Evolutionary conservation across 2,329 filamentous ascomycete species (phyloP).

Genomic region (Sordariomycetes sp.): DNA sequence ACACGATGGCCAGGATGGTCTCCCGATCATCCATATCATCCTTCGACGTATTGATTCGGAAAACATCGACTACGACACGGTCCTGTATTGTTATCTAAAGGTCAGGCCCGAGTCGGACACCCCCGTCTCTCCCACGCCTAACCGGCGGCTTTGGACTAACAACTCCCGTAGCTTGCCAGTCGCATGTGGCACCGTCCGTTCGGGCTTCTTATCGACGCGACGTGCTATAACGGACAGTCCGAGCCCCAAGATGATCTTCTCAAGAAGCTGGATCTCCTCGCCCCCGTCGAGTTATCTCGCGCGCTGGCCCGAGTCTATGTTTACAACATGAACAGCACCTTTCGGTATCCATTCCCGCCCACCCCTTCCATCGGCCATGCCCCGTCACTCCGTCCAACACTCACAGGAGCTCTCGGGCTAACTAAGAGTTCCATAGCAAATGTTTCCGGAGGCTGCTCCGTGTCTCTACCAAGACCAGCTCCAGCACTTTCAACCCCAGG

Average conservation of each 20-base stretch:
- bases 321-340: constrained; percentile 65
- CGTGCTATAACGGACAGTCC: constrained; percentile 57
- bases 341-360: constrained; percentile 34
- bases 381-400: background rate
- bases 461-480: constrained; percentile 49
- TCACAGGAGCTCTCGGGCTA: background rate
- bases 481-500: constrained; percentile 49
- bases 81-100: constrained; percentile 60
- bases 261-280: constrained; percentile 50
- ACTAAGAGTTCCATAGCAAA: constrained; percentile 31
- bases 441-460: constrained; percentile 54
- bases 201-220: constrained; percentile 57
- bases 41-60: constrained; percentile 57
- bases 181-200: constrained; percentile 61
- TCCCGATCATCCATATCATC: constrained; percentile 60
- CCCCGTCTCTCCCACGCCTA: constrained; percentile 8
- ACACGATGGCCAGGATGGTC: constrained; percentile 40
- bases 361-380: background rate
- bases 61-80: constrained; percentile 52
- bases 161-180: constrained; percentile 47
- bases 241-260: constrained; percentile 57
- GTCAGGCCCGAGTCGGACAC: constrained; percentile 20
- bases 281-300: constrained; percentile 48
- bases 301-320: constrained; percentile 54
- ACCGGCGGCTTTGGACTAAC: background rate